A percentile compares a stretch with the other conserved stretches of the same genome.
These are phyloP conservation scores for Balamuthia mandrillaris DNA, from an alignment of 208 protist genomes.

Conservation along the genomic window DNA sequence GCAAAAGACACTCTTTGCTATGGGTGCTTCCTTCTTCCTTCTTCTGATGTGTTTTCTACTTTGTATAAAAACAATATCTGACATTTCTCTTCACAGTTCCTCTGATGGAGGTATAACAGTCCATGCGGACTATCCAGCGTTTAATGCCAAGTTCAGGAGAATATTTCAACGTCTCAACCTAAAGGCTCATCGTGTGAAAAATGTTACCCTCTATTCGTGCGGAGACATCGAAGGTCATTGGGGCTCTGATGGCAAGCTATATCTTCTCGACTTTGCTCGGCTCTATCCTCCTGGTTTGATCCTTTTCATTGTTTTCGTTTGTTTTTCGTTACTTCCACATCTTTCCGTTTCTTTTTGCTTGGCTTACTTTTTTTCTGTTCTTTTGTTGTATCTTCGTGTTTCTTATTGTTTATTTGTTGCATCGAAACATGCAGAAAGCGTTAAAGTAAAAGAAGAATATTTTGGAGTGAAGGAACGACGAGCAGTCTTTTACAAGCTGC, in stretches of 20 bases:
- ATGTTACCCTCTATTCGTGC: not conserved
- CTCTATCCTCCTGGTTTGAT: constrained; percentile 7
- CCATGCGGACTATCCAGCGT: not conserved
- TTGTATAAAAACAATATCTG: not conserved
- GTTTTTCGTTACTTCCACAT: too few species aligned
- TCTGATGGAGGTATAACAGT: not conserved
- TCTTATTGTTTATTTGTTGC: too few species aligned
- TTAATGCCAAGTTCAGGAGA: not conserved
- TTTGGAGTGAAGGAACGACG: too few species aligned
- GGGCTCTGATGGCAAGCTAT: not conserved
- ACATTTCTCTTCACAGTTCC: too few species aligned
- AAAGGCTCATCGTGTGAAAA: not conserved
- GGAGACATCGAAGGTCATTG: constrained; percentile 42
- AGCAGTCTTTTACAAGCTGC: constrained; percentile 22
- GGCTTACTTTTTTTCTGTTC: too few species aligned
- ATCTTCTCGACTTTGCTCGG: constrained; percentile 21
- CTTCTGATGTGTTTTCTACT: not conserved
- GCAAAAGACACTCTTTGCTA: constrained; percentile 2
- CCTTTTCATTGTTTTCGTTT: too few species aligned
- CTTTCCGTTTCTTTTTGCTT: too few species aligned
- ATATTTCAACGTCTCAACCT: constrained; percentile 3
- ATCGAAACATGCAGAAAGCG: too few species aligned
- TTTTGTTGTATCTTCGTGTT: too few species aligned
- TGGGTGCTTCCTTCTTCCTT: not conserved
- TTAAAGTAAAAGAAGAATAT: too few species aligned